A percentile compares a stretch with the other conserved stretches of the same genome.
phyloP scores from a whole-genome alignment of 371 early-diverging fungal genomes.

The Mortierella sp. region DNA sequence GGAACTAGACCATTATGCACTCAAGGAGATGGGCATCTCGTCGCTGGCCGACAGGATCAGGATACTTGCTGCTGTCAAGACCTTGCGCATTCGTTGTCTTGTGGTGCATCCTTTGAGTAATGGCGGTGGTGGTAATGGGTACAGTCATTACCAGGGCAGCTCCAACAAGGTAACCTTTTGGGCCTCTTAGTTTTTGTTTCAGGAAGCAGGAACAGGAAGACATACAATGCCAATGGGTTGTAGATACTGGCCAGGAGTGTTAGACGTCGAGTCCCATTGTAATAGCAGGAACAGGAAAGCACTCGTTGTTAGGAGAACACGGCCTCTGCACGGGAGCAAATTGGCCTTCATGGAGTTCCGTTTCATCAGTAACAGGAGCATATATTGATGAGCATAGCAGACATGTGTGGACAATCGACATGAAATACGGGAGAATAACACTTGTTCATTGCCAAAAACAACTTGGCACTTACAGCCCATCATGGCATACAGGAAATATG shows the following conservation, averaged over 20 bases:
- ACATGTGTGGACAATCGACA: no score
- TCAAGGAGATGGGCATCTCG: slow-evolving; percentile 87
- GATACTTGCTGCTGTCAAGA: slow-evolving; percentile 80
- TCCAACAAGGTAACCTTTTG: slow-evolving; percentile 33
- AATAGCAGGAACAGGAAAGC: no score
- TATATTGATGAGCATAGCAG: no score
- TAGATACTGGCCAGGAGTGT: not conserved
- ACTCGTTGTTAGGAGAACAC: no score
- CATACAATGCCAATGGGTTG: not conserved
- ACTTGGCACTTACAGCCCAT: not conserved
- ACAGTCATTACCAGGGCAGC: slow-evolving; percentile 18
- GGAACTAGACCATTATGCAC: slow-evolving; percentile 83
- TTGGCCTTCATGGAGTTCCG: no score
- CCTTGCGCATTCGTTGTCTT: slow-evolving; percentile 76
- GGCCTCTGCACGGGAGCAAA: no score
- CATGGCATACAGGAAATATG: not conserved
- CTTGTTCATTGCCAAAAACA: not conserved
- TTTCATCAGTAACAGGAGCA: no score
- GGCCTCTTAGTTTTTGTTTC: not conserved
- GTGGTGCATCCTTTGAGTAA: slow-evolving; percentile 24
- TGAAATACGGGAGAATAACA: no score
- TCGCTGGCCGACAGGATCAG: slow-evolving; percentile 90
- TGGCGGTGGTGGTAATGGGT: slow-evolving; percentile 13
- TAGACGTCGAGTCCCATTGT: not conserved
- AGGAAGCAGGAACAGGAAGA: not conserved